These are phyloP conservation scores for Quercus ilex DNA, from an alignment of 306 rosid species.

Conservation along the genomic window DNA sequence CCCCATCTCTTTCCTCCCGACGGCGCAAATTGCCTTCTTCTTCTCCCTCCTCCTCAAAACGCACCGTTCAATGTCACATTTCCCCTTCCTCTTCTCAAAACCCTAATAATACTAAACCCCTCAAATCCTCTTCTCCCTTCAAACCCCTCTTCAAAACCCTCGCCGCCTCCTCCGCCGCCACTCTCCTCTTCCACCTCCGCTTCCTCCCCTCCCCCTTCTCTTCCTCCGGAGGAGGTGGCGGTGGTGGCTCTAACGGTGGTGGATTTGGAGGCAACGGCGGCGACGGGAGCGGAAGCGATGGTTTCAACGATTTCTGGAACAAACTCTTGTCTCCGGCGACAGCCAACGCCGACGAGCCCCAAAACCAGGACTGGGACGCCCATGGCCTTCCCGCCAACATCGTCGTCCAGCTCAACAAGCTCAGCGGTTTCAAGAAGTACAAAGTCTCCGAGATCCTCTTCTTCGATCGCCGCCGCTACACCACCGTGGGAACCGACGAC, in stretches of 20 bases:
- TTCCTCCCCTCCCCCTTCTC: constrained; percentile 8
- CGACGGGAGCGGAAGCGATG: constrained; percentile 32
- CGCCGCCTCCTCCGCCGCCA: constrained; percentile 57
- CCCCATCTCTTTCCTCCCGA: not conserved
- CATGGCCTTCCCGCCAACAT: constrained; percentile 90
- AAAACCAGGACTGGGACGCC: constrained; percentile 70
- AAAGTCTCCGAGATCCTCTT: constrained; percentile 71
- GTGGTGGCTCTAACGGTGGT: not conserved
- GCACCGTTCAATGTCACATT: constrained; percentile 25
- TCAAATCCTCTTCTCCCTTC: constrained; percentile 20
- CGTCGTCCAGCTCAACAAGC: constrained; percentile 69
- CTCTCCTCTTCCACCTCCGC: constrained; percentile 39
- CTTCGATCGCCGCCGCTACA: constrained; percentile 58
- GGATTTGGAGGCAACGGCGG: constrained; percentile 16
- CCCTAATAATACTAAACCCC: constrained; percentile 10
- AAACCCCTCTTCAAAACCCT: constrained; percentile 51
- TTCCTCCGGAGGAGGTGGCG: constrained; percentile 10
- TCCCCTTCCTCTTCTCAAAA: constrained; percentile 22
- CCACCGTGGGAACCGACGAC: constrained; percentile 66
- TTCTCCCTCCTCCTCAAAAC: constrained; percentile 9
- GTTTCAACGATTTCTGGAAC: constrained; percentile 49
- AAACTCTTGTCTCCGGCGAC: constrained; percentile 36
- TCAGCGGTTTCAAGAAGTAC: constrained; percentile 85
- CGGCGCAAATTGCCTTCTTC: constrained; percentile 18
- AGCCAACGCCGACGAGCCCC: constrained; percentile 75